Evolutionary conservation across 345 rosid species (phyloP), one percentile per base, ranked within the genome.

Genomic region (Brassica incana): DNA sequence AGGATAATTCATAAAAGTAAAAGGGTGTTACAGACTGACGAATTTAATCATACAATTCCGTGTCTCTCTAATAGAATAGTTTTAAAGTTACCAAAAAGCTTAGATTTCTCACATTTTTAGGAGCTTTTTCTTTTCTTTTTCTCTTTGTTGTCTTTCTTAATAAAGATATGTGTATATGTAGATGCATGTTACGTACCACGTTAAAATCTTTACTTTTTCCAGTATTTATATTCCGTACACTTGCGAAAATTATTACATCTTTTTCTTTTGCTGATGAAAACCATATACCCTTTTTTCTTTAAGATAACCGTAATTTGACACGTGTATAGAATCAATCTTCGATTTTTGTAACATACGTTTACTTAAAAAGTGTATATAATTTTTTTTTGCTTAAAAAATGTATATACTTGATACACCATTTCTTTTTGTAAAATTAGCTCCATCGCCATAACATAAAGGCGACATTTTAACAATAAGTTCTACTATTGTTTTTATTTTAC

Each of bases 11-110:
- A 20, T 38, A 68, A 65, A 80, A 75, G 80, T 71, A 76, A 80
- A 76, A 65, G 72, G 32, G 64, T 58, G 63, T 80, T 61, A 75
- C 73, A 38, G 80, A 71, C 69, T 58, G 65, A 80, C 35, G 59
- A 76, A 58, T 65, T 71, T 80, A 64, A 80, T 76, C 83, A 80
- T 80, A 65, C 69, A 71, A 76, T 80, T 80, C 83, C 77, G 83
- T 76, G 80, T 80, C 80, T 45, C 73, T 76, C 78, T 62, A 65
- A 61, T 80, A 65, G 80, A 25, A 75, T 63, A 75, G 72, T 80
- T 65, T n/a, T 43, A 3, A 71, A 75, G 27, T 75, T 65, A 54
- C 77, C 73, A 75, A 70, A 80, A 80, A 76, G 80, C 73, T 71
- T 30, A 71, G 27, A 58, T 40, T 43, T 76, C 83, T 80, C 83